These are phyloP conservation scores for Volvariella volvacea DNA, from an alignment of 1,284 basidiomycete species.

Conservation along the genomic window DNA sequence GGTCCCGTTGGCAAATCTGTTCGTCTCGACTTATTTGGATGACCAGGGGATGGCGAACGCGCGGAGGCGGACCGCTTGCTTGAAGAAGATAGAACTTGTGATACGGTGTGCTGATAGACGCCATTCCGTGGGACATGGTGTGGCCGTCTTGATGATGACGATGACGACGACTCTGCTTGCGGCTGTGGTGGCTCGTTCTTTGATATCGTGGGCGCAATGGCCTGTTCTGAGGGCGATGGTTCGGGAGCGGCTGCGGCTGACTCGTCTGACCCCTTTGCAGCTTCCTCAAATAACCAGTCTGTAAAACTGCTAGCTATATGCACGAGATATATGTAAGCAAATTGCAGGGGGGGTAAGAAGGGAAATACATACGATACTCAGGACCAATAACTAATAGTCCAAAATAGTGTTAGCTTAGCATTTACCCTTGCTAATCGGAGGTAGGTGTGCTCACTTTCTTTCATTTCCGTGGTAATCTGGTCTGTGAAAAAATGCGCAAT, in stretches of 20 bases:
- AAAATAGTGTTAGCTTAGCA: conserved; percentile 13
- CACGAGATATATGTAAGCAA: no score
- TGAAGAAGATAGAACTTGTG: conserved; percentile 49
- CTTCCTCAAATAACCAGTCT: conserved; percentile 77
- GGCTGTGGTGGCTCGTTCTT: conserved; percentile 24
- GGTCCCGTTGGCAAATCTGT: conserved; percentile 74
- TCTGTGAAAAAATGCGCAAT: conserved; percentile 34
- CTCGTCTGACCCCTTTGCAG: conserved; percentile 56
- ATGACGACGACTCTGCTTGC: conserved; percentile 27
- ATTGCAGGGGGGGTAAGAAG: background rate
- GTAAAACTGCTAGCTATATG: conserved; percentile 67
- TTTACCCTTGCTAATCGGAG: conserved; percentile 4
- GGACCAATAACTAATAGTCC: conserved; percentile 58
- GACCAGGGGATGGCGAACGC: conserved; percentile 67
- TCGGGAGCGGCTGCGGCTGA: conserved; percentile 29
- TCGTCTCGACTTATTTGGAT: conserved; percentile 61
- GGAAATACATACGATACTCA: conserved; percentile 55
- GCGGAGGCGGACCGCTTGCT: conserved; percentile 62
- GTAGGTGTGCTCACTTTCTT: conserved; percentile 58
- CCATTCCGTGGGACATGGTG: conserved; percentile 38
- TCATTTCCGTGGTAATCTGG: conserved; percentile 76
- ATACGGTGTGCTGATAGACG: conserved; percentile 65
- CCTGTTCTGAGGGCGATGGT: conserved; percentile 22
- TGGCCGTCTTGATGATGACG: conserved; percentile 33
- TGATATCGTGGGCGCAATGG: conserved; percentile 20